These are phyloP conservation scores for Annona squamosa DNA, from an alignment of 164 flowering plant species.

Conservation along the genomic window DNA sequence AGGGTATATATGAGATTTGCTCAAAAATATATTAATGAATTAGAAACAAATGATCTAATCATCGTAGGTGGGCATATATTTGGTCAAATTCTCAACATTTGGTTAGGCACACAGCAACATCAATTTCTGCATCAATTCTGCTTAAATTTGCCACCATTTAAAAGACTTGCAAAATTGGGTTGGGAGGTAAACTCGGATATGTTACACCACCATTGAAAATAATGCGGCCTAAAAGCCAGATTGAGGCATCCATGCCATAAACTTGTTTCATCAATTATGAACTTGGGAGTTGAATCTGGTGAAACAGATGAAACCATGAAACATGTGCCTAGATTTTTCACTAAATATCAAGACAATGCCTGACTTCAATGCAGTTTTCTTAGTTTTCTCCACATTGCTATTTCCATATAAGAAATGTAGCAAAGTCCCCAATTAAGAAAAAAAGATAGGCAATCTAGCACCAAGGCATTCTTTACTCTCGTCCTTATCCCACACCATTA, in stretches of 20 bases:
- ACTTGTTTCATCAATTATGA: constrained; percentile 37
- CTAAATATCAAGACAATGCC: constrained; percentile 91
- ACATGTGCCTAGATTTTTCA: constrained; percentile 65
- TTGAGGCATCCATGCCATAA: constrained; percentile 79
- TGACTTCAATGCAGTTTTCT: constrained; percentile 48
- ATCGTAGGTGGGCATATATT: no score
- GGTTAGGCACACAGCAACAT: no score
- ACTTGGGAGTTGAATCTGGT: constrained; percentile 50
- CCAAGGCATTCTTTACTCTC: constrained; percentile 52
- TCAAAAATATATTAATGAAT: no score
- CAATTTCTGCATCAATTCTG: no score
- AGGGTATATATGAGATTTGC: no score
- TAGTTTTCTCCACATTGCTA: constrained; percentile 43
- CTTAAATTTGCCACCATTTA: no score
- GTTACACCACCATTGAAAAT: no score
- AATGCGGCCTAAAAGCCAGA: constrained; percentile 58
- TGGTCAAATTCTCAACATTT: no score
- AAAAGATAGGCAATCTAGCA: constrained; percentile 68
- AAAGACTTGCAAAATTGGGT: no score
- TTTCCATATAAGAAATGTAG: constrained; percentile 63
- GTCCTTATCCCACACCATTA: constrained; percentile 51
- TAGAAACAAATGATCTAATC: no score
- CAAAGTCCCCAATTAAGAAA: constrained; percentile 79
- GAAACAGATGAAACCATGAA: constrained; percentile 59
- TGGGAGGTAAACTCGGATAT: no score